Base-by-base conservation (phyloP, 352 stramenopile genomes). In the Phytophthora sansomeana region DNA sequence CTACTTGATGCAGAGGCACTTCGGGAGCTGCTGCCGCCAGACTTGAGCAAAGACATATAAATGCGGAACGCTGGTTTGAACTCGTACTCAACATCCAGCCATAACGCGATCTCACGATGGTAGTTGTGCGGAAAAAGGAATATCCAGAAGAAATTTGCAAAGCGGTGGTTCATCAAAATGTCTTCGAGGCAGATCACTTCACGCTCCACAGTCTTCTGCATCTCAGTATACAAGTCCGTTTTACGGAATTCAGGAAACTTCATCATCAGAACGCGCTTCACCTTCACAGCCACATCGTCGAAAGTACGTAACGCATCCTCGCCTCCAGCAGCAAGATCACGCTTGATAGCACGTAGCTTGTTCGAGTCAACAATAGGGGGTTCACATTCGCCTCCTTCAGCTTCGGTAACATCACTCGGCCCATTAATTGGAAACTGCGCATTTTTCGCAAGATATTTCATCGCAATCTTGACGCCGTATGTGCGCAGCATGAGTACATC, bases 131-230 rank as follows among this genome's bases (percentile, higher is more conserved):
- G 88, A 53, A 96, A 96, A 16, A 92, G 62, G 59, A 96, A 96
- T n/a, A 93, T 85, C 86, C 84, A 93, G 44, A 96, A 96, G 63
- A 93, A 96, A 50, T 94, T 93, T 36, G 85, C 87, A 51, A 96
- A 92, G 5, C 87, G 83, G 46, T 93, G 88, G 56, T 96, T 96
- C 83, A 96, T 92, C 63, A 96, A 55, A 8, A 96, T 93, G 30
- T 93, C 87, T 49, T 96, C 88, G 1, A 96, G 72, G 13, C 76
- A 84, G 16, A 96, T 89, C 33, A 96, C 83, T 73, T 94, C 84
- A 17, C 88, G 83, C 57, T 90, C 78, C 17, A 94, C 85, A 11
- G 81, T 88, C 58, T 85, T 87, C 46, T 83, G 76, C 88, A 96
- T 93, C 56, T 96, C 88, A 21, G 63, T 63, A 54, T 91, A 96